Evolutionary conservation across 176 grass and related monocot genomes (phyloP).

Genomic region (Aegilops bicornis): DNA sequence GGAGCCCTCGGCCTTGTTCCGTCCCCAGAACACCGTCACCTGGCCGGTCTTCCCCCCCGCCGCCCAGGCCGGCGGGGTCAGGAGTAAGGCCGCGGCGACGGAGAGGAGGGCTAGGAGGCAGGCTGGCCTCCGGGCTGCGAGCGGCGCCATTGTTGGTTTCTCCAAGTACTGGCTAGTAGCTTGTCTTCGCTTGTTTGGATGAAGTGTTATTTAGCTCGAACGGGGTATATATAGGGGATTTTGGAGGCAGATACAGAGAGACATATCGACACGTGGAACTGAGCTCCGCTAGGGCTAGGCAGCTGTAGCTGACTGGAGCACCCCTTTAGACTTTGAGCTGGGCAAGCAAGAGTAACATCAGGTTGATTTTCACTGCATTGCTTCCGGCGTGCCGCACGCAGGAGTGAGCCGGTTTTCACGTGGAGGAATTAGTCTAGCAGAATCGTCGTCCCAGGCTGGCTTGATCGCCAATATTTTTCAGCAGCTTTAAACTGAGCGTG

Average conservation of each 20-base stretch:
- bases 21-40: conserved; percentile 29
- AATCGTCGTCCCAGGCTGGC: too few species aligned
- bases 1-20: conserved; percentile 25
- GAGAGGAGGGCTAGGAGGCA: not conserved
- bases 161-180: too few species aligned
- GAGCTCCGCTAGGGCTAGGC: not conserved
- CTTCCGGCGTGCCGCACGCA: not conserved
- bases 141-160: conserved; percentile 3
- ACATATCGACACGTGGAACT: too few species aligned
- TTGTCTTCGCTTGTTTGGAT: too few species aligned
- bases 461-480: too few species aligned
- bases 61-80: not conserved
- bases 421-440: too few species aligned
- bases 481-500: too few species aligned
- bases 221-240: too few species aligned
- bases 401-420: not conserved
- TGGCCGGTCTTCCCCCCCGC: not conserved
- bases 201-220: too few species aligned
- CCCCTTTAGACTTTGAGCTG: not conserved
- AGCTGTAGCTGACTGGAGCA: not conserved
- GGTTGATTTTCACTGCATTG: not conserved
- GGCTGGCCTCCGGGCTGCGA: not conserved
- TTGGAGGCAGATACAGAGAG: too few species aligned
- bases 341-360: not conserved
- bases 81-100: not conserved